A percentile compares a stretch with the other conserved stretches of the same genome.
Evolutionary conservation across 208 protist genomes (phyloP).

Genomic region (Wallacemonas sp.): DNA sequence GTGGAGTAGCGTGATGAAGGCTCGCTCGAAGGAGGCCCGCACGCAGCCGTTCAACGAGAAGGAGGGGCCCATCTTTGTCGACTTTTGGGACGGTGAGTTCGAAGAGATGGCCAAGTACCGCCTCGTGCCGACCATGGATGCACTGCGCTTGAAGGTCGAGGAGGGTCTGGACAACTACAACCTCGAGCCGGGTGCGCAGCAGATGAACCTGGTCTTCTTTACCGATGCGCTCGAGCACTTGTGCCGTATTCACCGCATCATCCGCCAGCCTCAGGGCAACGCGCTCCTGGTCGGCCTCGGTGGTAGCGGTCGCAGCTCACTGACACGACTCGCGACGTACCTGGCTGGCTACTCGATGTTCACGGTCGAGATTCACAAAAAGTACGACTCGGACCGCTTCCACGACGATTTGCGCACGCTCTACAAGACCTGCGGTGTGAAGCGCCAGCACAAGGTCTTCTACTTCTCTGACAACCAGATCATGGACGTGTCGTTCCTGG

Average conservation of each 20-base stretch:
- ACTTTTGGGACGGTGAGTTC: conserved; percentile 93
- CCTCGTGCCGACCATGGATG: conserved; percentile 89
- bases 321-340: conserved; percentile 96
- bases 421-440: conserved; percentile 93
- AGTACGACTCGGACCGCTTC: conserved; percentile 95
- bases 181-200: conserved; percentile 82
- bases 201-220: conserved; percentile 98
- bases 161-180: conserved; percentile 95
- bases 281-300: conserved; percentile 97
- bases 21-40: conserved; percentile 54
- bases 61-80: conserved; percentile 93
- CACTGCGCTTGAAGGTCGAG: conserved; percentile 91
- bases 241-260: conserved; percentile 96
- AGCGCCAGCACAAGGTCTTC: conserved; percentile 96
- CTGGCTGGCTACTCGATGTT: conserved; percentile 95
- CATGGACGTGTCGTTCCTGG: conserved; percentile 94
- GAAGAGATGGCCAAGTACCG: conserved; percentile 94
- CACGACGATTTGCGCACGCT: conserved; percentile 97
- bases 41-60: conserved; percentile 50
- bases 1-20: conserved; percentile 91
- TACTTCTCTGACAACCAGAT: conserved; percentile 98
- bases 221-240: conserved; percentile 97
- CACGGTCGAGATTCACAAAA: conserved; percentile 96
- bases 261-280: conserved; percentile 96
- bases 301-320: conserved; percentile 95